A percentile compares a stretch with the other conserved stretches of the same genome.
Conservation (phyloP, 2,329 filamentous ascomycete genomes). For the Fusarium illudens region DNA sequence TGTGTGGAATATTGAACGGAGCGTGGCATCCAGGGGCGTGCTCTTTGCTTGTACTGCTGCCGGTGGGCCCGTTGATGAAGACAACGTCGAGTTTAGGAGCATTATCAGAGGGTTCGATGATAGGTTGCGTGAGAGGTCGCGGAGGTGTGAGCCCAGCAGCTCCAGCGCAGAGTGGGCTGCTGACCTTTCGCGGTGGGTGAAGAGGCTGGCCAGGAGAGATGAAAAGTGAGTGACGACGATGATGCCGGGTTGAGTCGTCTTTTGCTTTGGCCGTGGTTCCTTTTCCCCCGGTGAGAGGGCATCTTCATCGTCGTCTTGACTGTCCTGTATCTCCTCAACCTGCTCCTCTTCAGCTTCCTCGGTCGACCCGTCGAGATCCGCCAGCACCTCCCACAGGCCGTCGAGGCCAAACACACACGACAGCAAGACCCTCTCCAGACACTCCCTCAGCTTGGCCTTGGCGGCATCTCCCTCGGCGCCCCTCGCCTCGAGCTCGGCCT, state of each 20-base stretch:
- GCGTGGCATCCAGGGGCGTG: conserved; percentile 51
- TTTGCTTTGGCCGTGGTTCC: not conserved
- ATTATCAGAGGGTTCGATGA: conserved; percentile 58
- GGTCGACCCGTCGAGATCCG: conserved; percentile 55
- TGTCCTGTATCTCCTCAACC: conserved; percentile 45
- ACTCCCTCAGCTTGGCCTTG: conserved; percentile 43
- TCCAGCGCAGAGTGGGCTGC: conserved; percentile 59
- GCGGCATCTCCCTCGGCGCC: conserved; percentile 19
- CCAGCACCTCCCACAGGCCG: conserved; percentile 65
- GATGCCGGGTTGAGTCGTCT: conserved; percentile 46
- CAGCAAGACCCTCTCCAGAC: conserved; percentile 61
- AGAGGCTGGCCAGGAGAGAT: conserved; percentile 60
- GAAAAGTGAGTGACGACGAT: conserved; percentile 66
- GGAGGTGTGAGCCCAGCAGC: conserved; percentile 57
- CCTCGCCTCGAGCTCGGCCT: conserved; percentile 44
- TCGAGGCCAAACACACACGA: conserved; percentile 67
- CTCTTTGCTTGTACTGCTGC: conserved; percentile 4
- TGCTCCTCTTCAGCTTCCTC: conserved; percentile 42
- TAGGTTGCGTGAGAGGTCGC: conserved; percentile 53
- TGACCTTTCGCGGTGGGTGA: conserved; percentile 56
- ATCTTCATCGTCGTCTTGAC: conserved; percentile 46
- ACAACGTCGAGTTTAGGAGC: conserved; percentile 61
- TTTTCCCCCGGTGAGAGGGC: conserved; percentile 21
- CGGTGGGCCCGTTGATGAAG: conserved; percentile 7
- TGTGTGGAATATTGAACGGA: conserved; percentile 60